A percentile compares a stretch with the other conserved stretches of the same genome.
phyloP scores from a whole-genome alignment of 2,329 filamentous ascomycete species.

The Talaromyces sp. region DNA sequence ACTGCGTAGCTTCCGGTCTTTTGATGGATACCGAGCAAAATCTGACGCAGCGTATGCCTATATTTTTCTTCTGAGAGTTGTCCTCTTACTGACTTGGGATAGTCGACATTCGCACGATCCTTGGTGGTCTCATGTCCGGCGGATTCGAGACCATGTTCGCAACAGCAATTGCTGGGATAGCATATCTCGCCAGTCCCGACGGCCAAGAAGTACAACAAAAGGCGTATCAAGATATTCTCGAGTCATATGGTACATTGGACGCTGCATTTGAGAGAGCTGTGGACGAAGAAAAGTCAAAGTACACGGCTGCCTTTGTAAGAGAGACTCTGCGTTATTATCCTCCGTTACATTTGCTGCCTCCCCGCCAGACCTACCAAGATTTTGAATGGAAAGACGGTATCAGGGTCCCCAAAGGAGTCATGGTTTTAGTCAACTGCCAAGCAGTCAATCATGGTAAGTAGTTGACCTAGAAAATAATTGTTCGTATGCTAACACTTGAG shows the following conservation, averaged over 20 bases:
- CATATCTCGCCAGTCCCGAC: slow-evolving; percentile 20
- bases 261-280: background rate
- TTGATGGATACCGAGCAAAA: no score
- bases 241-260: background rate
- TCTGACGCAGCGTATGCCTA: no score
- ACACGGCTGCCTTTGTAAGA: background rate
- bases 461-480: background rate
- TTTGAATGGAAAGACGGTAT: background rate
- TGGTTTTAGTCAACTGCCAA: background rate
- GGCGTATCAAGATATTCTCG: background rate
- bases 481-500: background rate
- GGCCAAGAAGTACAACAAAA: slow-evolving; percentile 10
- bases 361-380: background rate
- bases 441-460: background rate
- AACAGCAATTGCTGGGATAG: slow-evolving; percentile 23
- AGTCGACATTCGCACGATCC: background rate
- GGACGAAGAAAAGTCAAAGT: background rate
- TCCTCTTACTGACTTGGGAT: background rate
- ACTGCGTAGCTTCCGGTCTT: no score
- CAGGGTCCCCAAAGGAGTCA: background rate
- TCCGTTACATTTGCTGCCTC: background rate
- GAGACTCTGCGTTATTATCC: background rate
- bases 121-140: slow-evolving; percentile 23
- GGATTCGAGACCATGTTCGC: slow-evolving; percentile 24
- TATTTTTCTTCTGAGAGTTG: no score